Base-by-base conservation (phyloP, 2,329 filamentous ascomycete genomes). In the Aspergillaceae sp. region DNA sequence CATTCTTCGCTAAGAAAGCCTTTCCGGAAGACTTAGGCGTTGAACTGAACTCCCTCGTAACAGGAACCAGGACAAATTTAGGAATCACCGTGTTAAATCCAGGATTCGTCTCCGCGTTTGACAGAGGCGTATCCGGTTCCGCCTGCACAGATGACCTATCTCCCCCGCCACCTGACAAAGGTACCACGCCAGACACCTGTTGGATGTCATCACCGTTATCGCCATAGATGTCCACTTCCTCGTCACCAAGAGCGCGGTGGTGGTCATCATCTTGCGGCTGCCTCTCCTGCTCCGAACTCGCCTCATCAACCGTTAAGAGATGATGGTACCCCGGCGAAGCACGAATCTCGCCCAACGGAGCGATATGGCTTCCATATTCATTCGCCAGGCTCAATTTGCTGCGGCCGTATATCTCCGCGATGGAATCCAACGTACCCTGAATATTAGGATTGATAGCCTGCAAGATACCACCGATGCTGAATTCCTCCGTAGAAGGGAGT, bases 391-490 rank as follows among this genome's bases (percentile, higher is more conserved):
- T 81, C 56, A 81, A 66, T 52, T 74, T 74, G 60, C 77, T 82
- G 48, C 77, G 71, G 3, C 79, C 79, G 53, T 77, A 80, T 49
- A 83, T 81, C 54, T 81, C 77, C 27, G 79, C 78, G 53, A 83
- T 82, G 10, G 77, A 76, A 56, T 82, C 76, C 44, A 83, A 71
- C 7, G 78, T 78, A 9, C 66, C 65, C 50, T 75, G 68, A 41
- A 82, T 78, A 53, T 82, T 78, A 8, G 76, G 73, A 46, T 80
- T 76, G 46, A 80, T 75, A 29, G 77, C 74, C 27, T 70, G 69
- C 9, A 80, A 64, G 48, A 80, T 78, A 29, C 72, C 71, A 29
- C 74, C 74, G 52, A 80, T 79, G 42, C 74, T 74, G 57, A 79
- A 80, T 45, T 75, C 74, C 26, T 75, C 67, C 11, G 72, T 64